These are phyloP conservation scores for Aspergillus sp. DNA, from an alignment of 2,329 filamentous ascomycete genomes.

Conservation along the genomic window DNA sequence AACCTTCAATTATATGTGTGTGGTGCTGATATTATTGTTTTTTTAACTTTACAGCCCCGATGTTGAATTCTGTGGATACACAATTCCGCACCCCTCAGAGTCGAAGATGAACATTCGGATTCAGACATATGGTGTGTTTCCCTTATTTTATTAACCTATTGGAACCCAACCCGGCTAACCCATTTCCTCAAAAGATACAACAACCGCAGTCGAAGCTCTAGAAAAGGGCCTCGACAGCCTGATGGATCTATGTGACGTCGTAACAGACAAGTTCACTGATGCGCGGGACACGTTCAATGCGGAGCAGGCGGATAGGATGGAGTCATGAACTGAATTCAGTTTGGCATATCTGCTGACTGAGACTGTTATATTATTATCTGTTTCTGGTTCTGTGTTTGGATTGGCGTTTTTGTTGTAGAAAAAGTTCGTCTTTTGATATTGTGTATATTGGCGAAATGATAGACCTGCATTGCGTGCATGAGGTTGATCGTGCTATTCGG, in stretches of 20 bases:
- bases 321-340: constrained; percentile 27
- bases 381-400: constrained; percentile 16
- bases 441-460: constrained; percentile 5
- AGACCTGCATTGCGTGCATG: not conserved
- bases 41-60: constrained; percentile 63
- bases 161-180: not conserved
- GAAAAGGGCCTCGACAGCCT: constrained; percentile 88
- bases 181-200: constrained; percentile 55
- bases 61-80: constrained; percentile 97
- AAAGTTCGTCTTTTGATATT: constrained; percentile 9
- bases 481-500: not conserved
- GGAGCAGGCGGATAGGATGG: constrained; percentile 34
- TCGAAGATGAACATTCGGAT: constrained; percentile 96
- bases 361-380: not conserved
- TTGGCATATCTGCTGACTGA: not conserved
- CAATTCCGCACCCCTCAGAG: constrained; percentile 95
- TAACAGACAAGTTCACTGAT: constrained; percentile 81
- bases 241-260: constrained; percentile 88
- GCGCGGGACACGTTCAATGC: constrained; percentile 63
- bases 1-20: not conserved
- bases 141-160: not conserved
- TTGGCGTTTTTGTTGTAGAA: constrained; percentile 26
- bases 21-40: not conserved
- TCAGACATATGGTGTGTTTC: constrained; percentile 81
- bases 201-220: constrained; percentile 78